These are phyloP conservation scores for Plectranthus barbatus DNA, from an alignment of 257 asterid genomes.

Conservation along the genomic window DNA sequence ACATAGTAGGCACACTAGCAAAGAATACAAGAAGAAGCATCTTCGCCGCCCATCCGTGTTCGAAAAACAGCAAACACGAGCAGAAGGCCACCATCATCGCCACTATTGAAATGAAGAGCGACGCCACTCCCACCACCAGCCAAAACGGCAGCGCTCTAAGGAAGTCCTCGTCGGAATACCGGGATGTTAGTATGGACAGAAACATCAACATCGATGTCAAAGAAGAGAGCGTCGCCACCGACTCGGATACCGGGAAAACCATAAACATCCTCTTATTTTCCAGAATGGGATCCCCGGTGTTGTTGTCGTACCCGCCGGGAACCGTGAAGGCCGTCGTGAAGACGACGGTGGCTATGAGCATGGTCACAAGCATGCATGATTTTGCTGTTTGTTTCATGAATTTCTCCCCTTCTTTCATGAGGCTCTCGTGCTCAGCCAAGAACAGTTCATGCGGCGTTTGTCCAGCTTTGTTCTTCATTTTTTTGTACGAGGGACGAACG, in stretches of 20 bases:
- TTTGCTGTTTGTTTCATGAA: conserved; percentile 21
- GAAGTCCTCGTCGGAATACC: conserved; percentile 24
- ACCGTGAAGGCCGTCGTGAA: conserved; percentile 33
- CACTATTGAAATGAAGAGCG: conserved; percentile 26
- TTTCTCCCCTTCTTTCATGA: conserved; percentile 36
- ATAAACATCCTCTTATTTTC: not conserved
- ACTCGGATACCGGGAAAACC: too few relatives aligned
- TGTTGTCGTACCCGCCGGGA: conserved; percentile 29
- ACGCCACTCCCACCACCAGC: conserved; percentile 21
- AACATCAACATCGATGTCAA: conserved; percentile 27
- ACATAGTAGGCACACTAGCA: conserved; percentile 14
- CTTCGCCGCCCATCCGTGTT: conserved; percentile 9
- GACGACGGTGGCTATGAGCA: conserved; percentile 30
- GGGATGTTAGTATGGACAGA: conserved; percentile 28
- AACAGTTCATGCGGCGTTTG: conserved; percentile 22
- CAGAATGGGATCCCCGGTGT: conserved; percentile 15
- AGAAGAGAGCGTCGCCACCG: conserved; percentile 23
- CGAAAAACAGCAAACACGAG: conserved; percentile 13
- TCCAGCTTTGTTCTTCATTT: not conserved
- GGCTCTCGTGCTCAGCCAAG: not conserved
- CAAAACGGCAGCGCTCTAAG: conserved; percentile 21
- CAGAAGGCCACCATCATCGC: conserved; percentile 27
- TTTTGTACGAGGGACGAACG: conserved; percentile 3
- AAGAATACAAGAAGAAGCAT: conserved; percentile 1
- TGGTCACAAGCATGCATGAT: conserved; percentile 27